These are phyloP conservation scores for Tetrapyrgos nigripes DNA, from an alignment of 1,284 basidiomycete genomes.

Conservation along the genomic window DNA sequence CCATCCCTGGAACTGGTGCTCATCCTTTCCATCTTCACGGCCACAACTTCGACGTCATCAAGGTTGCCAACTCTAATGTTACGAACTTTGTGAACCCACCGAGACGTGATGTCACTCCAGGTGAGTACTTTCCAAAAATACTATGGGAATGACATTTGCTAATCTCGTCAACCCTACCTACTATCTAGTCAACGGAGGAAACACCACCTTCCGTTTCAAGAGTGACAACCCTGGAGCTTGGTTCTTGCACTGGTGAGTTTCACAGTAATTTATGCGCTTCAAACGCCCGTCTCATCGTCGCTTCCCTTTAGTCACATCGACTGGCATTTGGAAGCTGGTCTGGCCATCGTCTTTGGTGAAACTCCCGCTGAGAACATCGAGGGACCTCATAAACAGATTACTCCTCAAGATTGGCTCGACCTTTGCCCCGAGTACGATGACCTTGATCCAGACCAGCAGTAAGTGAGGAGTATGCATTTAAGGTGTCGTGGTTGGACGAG, in stretches of 20 bases:
- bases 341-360: constrained; percentile 44
- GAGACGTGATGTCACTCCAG: constrained; percentile 40
- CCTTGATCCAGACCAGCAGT: constrained; percentile 38
- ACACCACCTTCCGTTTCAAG: constrained; percentile 39
- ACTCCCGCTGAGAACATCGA: constrained; percentile 32
- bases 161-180: not conserved
- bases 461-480: not conserved
- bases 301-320: constrained; percentile 36
- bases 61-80: constrained; percentile 24
- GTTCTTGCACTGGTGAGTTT: constrained; percentile 43
- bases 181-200: constrained; percentile 38
- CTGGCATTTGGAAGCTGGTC: constrained; percentile 45
- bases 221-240: constrained; percentile 44
- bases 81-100: constrained; percentile 40
- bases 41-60: constrained; percentile 42
- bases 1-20: constrained; percentile 40
- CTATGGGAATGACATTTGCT: not conserved
- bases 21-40: constrained; percentile 48
- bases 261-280: not conserved
- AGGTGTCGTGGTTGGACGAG: not conserved
- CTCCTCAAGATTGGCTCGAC: constrained; percentile 34
- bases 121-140: constrained; percentile 5
- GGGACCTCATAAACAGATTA: constrained; percentile 37
- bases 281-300: not conserved
- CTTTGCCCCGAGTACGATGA: constrained; percentile 39